Conservation (phyloP, 2,329 filamentous ascomycete species). For the Apiospora arundinis region DNA sequence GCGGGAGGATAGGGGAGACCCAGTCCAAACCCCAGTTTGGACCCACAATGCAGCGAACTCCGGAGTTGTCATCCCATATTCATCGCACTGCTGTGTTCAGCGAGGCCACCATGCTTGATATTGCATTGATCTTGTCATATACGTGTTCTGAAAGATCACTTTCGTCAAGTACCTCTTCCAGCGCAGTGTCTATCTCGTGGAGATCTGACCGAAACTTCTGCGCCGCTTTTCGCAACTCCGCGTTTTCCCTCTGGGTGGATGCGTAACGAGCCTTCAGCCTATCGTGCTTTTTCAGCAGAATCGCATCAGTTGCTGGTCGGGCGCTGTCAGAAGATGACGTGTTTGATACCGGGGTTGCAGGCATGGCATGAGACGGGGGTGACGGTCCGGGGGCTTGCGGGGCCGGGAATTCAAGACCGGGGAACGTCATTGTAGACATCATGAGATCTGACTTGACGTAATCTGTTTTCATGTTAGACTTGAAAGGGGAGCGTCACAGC, state of each 20-base stretch:
- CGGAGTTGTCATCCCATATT: not conserved
- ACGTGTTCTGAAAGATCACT: not conserved
- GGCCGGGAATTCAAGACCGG: not conserved
- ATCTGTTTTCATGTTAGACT: not conserved
- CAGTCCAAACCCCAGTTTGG: no score
- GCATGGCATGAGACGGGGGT: not conserved
- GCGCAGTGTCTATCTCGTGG: not conserved
- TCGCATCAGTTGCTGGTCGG: no score
- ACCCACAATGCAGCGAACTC: no score
- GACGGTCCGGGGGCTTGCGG: not conserved
- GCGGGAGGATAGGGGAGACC: no score
- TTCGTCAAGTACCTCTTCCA: not conserved
- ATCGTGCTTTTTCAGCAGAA: not conserved
- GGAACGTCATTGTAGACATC: not conserved
- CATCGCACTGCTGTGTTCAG: not conserved
- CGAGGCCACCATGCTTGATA: not conserved
- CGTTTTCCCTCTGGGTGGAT: not conserved
- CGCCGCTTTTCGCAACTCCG: slow-evolving; percentile 13
- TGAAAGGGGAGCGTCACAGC: not conserved
- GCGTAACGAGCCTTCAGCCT: not conserved
- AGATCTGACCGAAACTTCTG: not conserved
- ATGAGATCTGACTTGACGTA: slow-evolving; percentile 3
- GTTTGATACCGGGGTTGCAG: no score
- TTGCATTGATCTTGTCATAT: not conserved
- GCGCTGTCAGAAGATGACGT: no score